phyloP scores from a whole-genome alignment of 768 basidiomycete genomes.

The Pleurotus pulmonarius region DNA sequence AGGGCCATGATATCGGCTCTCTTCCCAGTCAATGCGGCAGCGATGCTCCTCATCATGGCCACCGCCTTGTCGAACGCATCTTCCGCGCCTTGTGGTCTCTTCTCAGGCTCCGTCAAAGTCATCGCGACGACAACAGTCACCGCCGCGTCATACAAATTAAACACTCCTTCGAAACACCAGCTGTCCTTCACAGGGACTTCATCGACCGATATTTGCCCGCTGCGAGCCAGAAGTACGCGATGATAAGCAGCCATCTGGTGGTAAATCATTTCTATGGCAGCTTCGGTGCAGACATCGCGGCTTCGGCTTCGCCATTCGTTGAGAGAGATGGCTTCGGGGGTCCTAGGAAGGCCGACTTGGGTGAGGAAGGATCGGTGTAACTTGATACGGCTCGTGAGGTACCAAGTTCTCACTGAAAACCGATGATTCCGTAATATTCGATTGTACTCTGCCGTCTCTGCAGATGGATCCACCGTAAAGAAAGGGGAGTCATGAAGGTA shows the following conservation, averaged over 20 bases:
- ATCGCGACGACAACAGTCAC: conserved; percentile 41
- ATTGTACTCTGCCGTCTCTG: conserved; percentile 23
- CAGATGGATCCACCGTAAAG: conserved; percentile 21
- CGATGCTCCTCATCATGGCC: conserved; percentile 30
- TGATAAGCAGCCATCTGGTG: conserved; percentile 38
- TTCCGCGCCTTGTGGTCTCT: conserved; percentile 32
- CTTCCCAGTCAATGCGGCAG: conserved; percentile 28
- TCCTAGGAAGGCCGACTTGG: conserved; percentile 22
- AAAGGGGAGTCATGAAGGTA: conserved; percentile 34
- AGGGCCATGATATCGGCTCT: conserved; percentile 34
- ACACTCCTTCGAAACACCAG: conserved; percentile 42
- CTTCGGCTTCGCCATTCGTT: conserved; percentile 29
- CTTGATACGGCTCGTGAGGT: conserved; percentile 40
- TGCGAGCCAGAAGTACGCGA: conserved; percentile 17
- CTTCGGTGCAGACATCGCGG: conserved; percentile 26
- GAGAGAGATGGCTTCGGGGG: conserved; percentile 15
- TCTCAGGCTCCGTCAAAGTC: conserved; percentile 34
- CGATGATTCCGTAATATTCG: conserved; percentile 33
- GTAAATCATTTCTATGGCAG: conserved; percentile 39
- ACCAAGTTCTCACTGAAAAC: conserved; percentile 44
- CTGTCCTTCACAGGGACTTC: conserved; percentile 20
- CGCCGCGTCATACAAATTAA: conserved; percentile 43
- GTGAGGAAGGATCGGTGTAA: conserved; percentile 40
- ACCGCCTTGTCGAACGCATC: conserved; percentile 33
- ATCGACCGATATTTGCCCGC: conserved; percentile 14